phyloP scores from a whole-genome alignment of 2,329 filamentous ascomycete species.

The Geosmithia putterillii region DNA sequence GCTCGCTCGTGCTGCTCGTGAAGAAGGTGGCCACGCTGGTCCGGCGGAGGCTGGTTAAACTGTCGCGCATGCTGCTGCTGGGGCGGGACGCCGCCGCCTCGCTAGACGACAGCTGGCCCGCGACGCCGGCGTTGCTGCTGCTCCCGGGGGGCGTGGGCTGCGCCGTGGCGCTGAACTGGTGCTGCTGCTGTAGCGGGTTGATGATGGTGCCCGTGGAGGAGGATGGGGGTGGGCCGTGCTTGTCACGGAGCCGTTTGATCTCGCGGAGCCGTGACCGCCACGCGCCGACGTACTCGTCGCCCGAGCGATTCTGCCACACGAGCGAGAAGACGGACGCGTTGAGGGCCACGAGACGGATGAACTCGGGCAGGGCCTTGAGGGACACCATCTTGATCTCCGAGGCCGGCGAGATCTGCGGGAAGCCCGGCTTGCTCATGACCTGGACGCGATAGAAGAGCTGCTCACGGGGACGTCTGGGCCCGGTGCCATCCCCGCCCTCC shows the following conservation, averaged over 20 bases:
- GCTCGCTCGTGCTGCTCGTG: slow-evolving; percentile 41
- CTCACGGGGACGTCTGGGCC: slow-evolving; percentile 13
- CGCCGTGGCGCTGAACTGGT: neutral
- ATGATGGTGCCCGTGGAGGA: slow-evolving; percentile 18
- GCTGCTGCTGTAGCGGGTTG: neutral
- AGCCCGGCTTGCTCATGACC: slow-evolving; percentile 76
- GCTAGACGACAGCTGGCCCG: slow-evolving; percentile 2
- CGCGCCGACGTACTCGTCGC: slow-evolving; percentile 73
- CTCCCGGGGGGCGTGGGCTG: slow-evolving; percentile 3
- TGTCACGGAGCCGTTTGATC: slow-evolving; percentile 71
- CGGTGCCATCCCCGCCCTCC: neutral
- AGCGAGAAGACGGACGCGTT: slow-evolving; percentile 89
- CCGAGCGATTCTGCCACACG: slow-evolving; percentile 72
- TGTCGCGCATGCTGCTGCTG: slow-evolving; percentile 42
- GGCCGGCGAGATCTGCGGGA: slow-evolving; percentile 84
- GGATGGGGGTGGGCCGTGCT: slow-evolving; percentile 28
- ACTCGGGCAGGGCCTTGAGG: slow-evolving; percentile 66
- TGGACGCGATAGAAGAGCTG: slow-evolving; percentile 73
- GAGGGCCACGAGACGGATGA: slow-evolving; percentile 78
- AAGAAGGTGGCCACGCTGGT: slow-evolving; percentile 57
- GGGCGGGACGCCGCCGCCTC: slow-evolving; percentile 20
- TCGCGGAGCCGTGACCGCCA: slow-evolving; percentile 82
- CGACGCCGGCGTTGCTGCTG: neutral
- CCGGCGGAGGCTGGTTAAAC: slow-evolving; percentile 45
- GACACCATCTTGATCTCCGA: slow-evolving; percentile 83